Evolutionary conservation across 306 rosid genomes (phyloP).

Genomic region (Casuarina glauca): DNA sequence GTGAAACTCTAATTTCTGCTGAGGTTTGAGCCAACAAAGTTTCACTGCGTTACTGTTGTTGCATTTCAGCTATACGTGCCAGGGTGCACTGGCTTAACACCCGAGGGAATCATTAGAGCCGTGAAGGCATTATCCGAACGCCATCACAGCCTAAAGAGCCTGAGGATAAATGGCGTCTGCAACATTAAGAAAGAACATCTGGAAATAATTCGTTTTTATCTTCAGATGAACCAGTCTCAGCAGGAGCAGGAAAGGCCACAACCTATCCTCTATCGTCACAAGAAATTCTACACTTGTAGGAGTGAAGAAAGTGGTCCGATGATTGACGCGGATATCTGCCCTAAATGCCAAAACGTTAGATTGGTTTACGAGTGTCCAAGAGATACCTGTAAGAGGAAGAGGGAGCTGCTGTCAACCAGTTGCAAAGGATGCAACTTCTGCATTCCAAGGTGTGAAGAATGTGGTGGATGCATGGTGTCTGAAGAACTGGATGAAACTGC

Average conservation of each 20-base stretch:
- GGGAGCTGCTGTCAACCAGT: conserved; percentile 16
- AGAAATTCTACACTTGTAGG: conserved; percentile 12
- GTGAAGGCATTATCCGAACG: conserved; percentile 54
- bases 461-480: conserved; percentile 55
- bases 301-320: conserved; percentile 15
- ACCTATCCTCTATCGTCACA: conserved; percentile 40
- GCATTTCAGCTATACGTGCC: conserved; percentile 64
- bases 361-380: conserved; percentile 67
- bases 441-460: conserved; percentile 74
- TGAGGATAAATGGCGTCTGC: conserved; percentile 67
- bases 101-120: conserved; percentile 62
- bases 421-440: conserved; percentile 72
- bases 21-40: neutral
- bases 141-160: conserved; percentile 44
- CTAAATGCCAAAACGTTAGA: conserved; percentile 55
- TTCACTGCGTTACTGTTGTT: conserved; percentile 19
- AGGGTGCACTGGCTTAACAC: conserved; percentile 73
- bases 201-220: conserved; percentile 38
- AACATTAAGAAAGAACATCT: conserved; percentile 59
- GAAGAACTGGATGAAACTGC: conserved; percentile 56
- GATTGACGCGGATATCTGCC: conserved; percentile 68
- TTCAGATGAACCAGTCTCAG: conserved; percentile 29
- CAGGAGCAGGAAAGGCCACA: conserved; percentile 28
- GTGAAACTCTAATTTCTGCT: neutral
- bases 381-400: conserved; percentile 44